phyloP scores from a whole-genome alignment of 2,329 filamentous ascomycete species.

The Bimuria novae-zelandiae region DNA sequence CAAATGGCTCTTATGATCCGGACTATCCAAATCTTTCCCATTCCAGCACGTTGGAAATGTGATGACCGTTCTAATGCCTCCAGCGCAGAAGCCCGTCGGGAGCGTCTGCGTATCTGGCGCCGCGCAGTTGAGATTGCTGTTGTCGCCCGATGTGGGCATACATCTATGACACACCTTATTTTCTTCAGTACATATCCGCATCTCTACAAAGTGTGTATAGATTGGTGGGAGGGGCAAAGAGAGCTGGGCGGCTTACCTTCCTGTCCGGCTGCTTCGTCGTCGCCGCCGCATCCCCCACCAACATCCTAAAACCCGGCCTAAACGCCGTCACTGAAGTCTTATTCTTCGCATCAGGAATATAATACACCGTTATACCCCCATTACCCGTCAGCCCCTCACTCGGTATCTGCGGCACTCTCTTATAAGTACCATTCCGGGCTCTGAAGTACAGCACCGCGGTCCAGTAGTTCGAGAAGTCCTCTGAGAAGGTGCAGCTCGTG shows the following conservation, averaged over 20 bases:
- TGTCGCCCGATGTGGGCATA: slow-evolving; percentile 27
- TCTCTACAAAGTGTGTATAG: too few relatives aligned
- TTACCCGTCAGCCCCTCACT: slow-evolving; percentile 22
- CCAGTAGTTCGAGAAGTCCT: slow-evolving; percentile 41
- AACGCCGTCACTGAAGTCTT: slow-evolving; percentile 59
- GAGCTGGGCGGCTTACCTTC: slow-evolving; percentile 10
- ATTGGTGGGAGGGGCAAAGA: too few relatives aligned
- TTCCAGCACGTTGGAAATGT: slow-evolving; percentile 78
- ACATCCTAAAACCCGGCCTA: slow-evolving; percentile 51
- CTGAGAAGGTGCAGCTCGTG: slow-evolving; percentile 32
- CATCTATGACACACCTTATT: slow-evolving; percentile 29
- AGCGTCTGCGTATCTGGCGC: slow-evolving; percentile 24
- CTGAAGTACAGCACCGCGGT: slow-evolving; percentile 34
- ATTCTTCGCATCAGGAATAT: slow-evolving; percentile 25
- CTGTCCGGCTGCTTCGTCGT: slow-evolving; percentile 6
- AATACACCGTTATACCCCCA: slow-evolving; percentile 37
- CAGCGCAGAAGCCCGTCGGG: slow-evolving; percentile 50
- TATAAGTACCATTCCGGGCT: slow-evolving; percentile 35
- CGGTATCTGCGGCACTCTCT: slow-evolving; percentile 28
- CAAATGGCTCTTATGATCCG: slow-evolving; percentile 67
- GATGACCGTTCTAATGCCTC: slow-evolving; percentile 66
- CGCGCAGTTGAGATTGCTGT: slow-evolving; percentile 29
- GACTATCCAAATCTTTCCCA: slow-evolving; percentile 61
- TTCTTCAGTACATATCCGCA: too few relatives aligned
- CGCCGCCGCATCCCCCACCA: slow-evolving; percentile 34